Percentiles rank a stretch among this genome's conserved stretches.
Conservation (phyloP, 176 grass and related monocot species). For the Avena eriantha region DNA sequence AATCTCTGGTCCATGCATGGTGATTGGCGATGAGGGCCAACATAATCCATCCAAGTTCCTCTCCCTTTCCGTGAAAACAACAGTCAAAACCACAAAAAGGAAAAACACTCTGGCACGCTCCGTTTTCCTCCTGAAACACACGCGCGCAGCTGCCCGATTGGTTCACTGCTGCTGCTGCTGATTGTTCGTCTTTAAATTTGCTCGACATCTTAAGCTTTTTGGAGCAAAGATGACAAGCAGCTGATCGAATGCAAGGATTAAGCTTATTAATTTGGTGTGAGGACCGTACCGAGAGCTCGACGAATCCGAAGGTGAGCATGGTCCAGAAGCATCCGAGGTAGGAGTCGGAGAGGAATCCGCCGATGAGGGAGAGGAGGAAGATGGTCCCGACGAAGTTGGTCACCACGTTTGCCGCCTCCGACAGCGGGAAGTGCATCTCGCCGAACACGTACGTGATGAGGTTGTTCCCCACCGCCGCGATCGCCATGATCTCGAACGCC, state of each 20-base stretch:
- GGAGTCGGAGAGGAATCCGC: constrained; percentile 92
- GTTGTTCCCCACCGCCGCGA: constrained; percentile 98
- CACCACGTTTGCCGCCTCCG: constrained; percentile 87
- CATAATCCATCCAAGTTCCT: constrained; percentile 3
- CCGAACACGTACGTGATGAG: constrained; percentile 99
- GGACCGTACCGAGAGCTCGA: constrained; percentile 81
- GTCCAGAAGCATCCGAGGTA: constrained; percentile 98
- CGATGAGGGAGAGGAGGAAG: constrained; percentile 87
- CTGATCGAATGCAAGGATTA: no score
- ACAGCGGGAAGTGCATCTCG: constrained; percentile 92
- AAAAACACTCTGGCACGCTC: background rate
- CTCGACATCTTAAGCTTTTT: background rate
- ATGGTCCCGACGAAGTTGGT: constrained; percentile 97
- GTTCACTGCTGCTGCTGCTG: background rate
- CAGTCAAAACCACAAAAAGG: constrained; percentile 16
- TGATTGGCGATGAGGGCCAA: constrained; percentile 31
- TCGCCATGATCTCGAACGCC: constrained; percentile 96
- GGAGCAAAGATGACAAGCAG: background rate
- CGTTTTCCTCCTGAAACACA: constrained; percentile 3
- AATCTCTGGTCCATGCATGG: constrained; percentile 42
- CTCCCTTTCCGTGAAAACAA: constrained; percentile 20
- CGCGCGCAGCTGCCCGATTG: background rate
- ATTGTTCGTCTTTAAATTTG: background rate
- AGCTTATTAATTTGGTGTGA: no score
- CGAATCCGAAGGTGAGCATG: constrained; percentile 94